Evolutionary conservation across 2,329 filamentous ascomycete species (phyloP).

Genomic region (Colletotrichum trifolii): DNA sequence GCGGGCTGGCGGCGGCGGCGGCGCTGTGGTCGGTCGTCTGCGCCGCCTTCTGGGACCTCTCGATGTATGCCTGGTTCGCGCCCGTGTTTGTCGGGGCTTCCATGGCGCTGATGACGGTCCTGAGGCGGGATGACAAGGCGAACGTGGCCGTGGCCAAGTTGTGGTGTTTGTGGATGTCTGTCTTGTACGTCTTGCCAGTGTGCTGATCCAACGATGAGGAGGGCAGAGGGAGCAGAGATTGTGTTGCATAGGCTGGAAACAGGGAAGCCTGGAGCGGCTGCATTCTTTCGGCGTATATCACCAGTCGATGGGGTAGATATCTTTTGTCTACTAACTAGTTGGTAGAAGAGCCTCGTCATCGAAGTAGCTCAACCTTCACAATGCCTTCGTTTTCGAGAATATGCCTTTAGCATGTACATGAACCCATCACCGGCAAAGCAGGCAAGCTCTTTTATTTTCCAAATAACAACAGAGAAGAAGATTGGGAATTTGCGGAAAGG

Average conservation of each 20-base stretch:
- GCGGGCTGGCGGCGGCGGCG: slow-evolving; percentile 37
- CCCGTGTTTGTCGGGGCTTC: slow-evolving; percentile 6
- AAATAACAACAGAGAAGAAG: too few relatives aligned
- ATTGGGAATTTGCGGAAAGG: too few relatives aligned
- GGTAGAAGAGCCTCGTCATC: too few relatives aligned
- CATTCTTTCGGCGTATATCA: not conserved
- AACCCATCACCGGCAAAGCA: too few relatives aligned
- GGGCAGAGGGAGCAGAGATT: not conserved
- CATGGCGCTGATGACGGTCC: slow-evolving; percentile 36
- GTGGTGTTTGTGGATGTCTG: slow-evolving; percentile 41
- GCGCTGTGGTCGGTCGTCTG: slow-evolving; percentile 16
- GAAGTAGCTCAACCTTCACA: too few relatives aligned
- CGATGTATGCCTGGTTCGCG: not conserved
- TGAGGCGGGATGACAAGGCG: slow-evolving; percentile 36
- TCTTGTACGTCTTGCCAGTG: slow-evolving; percentile 38
- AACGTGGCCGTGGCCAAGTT: slow-evolving; percentile 41
- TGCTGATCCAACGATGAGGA: not conserved
- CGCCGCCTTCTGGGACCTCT: slow-evolving; percentile 5
- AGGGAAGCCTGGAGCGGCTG: not conserved
- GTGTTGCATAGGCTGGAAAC: not conserved
- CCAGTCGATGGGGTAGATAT: not conserved
- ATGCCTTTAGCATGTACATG: too few relatives aligned
- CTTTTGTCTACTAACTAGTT: too few relatives aligned
- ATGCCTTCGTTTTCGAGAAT: too few relatives aligned
- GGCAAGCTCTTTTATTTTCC: too few relatives aligned